Evolutionary conservation across 306 rosid species (phyloP).

Genomic region (Malus orientalis): DNA sequence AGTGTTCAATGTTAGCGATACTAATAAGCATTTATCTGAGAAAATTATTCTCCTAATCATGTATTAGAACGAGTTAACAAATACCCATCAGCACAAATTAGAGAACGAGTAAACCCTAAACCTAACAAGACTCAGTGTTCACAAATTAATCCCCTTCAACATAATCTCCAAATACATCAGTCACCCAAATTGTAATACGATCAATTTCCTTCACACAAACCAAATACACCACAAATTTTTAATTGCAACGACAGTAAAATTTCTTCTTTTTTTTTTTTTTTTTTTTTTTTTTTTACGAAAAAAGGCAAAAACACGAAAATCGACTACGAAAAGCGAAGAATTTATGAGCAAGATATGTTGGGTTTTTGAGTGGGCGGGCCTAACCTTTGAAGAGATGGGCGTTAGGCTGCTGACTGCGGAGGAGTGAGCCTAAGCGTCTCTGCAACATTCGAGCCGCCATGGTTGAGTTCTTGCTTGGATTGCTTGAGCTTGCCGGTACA

Average conservation of each 20-base stretch:
- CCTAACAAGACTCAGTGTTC: neutral
- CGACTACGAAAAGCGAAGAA: no score
- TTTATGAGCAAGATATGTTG: neutral
- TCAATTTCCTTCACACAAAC: neutral
- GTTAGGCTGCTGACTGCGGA: constrained; percentile 9
- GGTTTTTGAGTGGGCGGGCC: neutral
- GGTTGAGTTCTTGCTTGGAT: neutral
- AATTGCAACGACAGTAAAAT: neutral
- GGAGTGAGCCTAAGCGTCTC: constrained; percentile 36
- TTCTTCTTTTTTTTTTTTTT: neutral
- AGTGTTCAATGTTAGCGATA: neutral
- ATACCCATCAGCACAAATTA: neutral
- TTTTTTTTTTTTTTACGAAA: neutral
- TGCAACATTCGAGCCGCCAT: constrained; percentile 46
- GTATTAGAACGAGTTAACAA: neutral
- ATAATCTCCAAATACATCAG: neutral
- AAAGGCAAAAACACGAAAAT: neutral
- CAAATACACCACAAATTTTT: neutral
- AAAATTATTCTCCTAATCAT: neutral
- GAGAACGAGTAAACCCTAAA: neutral
- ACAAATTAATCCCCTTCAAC: neutral
- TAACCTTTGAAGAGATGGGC: constrained; percentile 24
- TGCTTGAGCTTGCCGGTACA: neutral
- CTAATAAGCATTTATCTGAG: neutral
- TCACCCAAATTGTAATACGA: neutral